phyloP scores from a whole-genome alignment of 768 basidiomycete genomes.

The Paxillus involutus region DNA sequence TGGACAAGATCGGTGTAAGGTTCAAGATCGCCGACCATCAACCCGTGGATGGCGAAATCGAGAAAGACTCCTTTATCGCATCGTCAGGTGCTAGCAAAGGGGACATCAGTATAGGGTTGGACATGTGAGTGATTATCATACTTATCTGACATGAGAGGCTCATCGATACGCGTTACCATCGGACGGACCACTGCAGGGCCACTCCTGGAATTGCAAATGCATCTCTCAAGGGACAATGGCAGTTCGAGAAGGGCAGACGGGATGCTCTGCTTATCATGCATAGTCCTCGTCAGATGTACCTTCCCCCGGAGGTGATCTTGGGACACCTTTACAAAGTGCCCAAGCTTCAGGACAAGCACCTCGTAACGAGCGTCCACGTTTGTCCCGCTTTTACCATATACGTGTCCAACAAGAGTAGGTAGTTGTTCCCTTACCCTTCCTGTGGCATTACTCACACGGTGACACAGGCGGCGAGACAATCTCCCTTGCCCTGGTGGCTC shows the following conservation, averaged over 20 bases:
- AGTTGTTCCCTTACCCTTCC: too few relatives aligned
- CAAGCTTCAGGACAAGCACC: constrained; percentile 27
- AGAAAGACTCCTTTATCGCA: constrained; percentile 23
- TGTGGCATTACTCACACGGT: too few relatives aligned
- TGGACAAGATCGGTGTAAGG: constrained; percentile 1
- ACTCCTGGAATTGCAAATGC: constrained; percentile 29
- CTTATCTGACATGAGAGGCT: not conserved
- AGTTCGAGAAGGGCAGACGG: constrained; percentile 29
- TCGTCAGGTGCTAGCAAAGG: constrained; percentile 20
- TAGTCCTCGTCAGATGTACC: constrained; percentile 20
- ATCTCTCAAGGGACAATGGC: constrained; percentile 35
- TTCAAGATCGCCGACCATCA: constrained; percentile 15
- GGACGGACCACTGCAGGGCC: constrained; percentile 1
- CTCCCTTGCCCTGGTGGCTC: constrained; percentile 19
- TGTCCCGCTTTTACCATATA: constrained; percentile 37
- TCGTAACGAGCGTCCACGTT: constrained; percentile 31
- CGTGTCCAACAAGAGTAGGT: constrained; percentile 27
- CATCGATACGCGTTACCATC: too few relatives aligned
- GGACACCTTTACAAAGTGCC: constrained; percentile 21
- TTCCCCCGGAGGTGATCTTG: constrained; percentile 24
- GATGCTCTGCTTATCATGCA: constrained; percentile 38
- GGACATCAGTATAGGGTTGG: constrained; percentile 10
- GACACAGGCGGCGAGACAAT: constrained; percentile 23
- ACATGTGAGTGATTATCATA: constrained; percentile 16
- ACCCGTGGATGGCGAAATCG: constrained; percentile 11